Base-by-base conservation (phyloP, 2,329 filamentous ascomycete species). In the Fusarium tricinctum region DNA sequence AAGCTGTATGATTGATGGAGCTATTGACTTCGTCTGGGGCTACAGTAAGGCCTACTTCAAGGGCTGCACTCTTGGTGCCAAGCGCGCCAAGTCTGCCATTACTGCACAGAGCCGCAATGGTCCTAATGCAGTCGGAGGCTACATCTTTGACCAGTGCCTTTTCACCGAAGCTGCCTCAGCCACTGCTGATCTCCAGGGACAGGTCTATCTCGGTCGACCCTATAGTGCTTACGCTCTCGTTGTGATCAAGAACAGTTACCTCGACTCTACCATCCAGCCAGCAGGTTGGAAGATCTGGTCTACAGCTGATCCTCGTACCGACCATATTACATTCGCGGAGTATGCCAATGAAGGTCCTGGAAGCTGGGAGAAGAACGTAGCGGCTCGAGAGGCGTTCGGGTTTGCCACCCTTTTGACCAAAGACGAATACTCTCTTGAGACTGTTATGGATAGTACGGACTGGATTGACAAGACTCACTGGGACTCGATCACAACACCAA, bases 261-360 rank as follows among this genome's bases (percentile, higher is more conserved):
- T 91, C 72, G 81, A 80, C 12, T 55, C 58, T 2, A 30, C 23
- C 6, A 67, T 73, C 75, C 78, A 52, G n/a, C 63, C 71, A 0
- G 58, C 63, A 0, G 71, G 71, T 15, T 73, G 70, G 70, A 73
- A 73, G 85, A 89, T 40, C 80, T 91, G 74, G 89, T 89, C 70
- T 55, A 78, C 19, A 80, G 83, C 3, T 83, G 88, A 9, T 88
- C 89, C 88, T 72, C 70, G 23, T 67, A 80, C 44, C 88, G 88
- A 88, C 79, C 82, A 59, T 74, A 84, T 89, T 5, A 77, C 80
- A 14, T 90, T 86, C 66, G 85, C 78, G 8, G 89, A 91, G 79
- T 90, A 85, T 70, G 78, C 72, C 38, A 91, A 91, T 74, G 82
- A 82, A 2, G 89, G 89, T 10, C 70, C 70, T 5, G 70, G 70